Percentiles rank a stretch among this genome's conserved stretches.
Evolutionary conservation across 176 grass and related monocot genomes (phyloP).

Genomic region (Zea luxurians): DNA sequence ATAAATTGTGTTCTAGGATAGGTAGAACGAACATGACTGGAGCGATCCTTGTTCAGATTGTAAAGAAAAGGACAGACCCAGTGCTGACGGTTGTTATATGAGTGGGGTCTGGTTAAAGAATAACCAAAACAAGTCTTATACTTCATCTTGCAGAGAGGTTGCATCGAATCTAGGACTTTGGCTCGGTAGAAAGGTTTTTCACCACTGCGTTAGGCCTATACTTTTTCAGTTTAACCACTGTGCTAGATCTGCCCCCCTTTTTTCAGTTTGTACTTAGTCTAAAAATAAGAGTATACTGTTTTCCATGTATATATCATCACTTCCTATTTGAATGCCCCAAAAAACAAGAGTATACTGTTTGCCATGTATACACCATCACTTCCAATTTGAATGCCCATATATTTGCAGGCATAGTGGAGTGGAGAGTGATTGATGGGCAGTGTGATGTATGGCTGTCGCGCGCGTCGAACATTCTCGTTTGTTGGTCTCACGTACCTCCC

Average conservation of each 20-base stretch:
- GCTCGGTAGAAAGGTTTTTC: no score
- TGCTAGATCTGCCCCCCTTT: no score
- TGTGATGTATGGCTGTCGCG: not conserved
- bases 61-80: no score
- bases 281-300: slow-evolving; percentile 32
- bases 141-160: no score
- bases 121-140: no score
- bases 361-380: slow-evolving; percentile 28
- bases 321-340: not conserved
- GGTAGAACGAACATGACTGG: slow-evolving; percentile 28
- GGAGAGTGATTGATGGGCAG: slow-evolving; percentile 11
- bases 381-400: not conserved
- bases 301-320: slow-evolving; percentile 29
- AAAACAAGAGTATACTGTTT: not conserved
- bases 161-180: no score
- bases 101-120: no score
- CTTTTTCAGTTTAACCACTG: no score
- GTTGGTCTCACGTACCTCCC: not conserved
- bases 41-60: slow-evolving; percentile 38
- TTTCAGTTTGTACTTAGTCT: slow-evolving; percentile 49
- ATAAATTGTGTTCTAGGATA: slow-evolving; percentile 61
- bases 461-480: slow-evolving; percentile 29
- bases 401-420: not conserved
- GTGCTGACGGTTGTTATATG: no score
- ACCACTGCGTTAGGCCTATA: no score